Percentiles rank a stretch among this genome's conserved stretches.
phyloP scores from a whole-genome alignment of 176 grass and related monocot species.

The Oryza meyeriana region DNA sequence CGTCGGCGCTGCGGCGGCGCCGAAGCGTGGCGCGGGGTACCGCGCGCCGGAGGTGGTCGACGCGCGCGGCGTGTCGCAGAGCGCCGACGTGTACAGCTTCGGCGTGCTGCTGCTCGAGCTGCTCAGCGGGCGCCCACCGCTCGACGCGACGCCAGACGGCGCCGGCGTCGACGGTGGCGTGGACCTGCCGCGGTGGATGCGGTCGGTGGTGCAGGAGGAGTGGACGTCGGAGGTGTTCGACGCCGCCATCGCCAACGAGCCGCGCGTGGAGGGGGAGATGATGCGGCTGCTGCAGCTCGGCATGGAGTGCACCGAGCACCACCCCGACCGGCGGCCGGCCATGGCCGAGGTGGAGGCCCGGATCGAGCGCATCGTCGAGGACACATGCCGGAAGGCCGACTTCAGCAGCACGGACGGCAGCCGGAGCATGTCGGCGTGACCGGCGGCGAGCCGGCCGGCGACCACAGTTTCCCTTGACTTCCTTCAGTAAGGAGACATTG shows the following conservation, averaged over 20 bases:
- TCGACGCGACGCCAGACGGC: constrained; percentile 20
- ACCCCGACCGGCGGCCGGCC: constrained; percentile 43
- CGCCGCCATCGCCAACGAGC: constrained; percentile 27
- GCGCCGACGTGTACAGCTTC: constrained; percentile 85
- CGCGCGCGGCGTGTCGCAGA: constrained; percentile 47
- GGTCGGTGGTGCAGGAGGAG: constrained; percentile 73
- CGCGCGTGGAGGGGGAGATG: constrained; percentile 55
- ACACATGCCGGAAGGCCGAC: constrained; percentile 29
- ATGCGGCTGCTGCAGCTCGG: constrained; percentile 69
- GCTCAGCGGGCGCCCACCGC: constrained; percentile 54
- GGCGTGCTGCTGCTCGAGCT: constrained; percentile 86
- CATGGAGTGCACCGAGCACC: constrained; percentile 68
- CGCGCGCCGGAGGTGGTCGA: constrained; percentile 61
- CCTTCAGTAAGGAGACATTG: neutral
- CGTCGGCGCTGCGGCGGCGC: constrained; percentile 22
- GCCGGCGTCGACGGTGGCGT: constrained; percentile 59
- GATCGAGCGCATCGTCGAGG: constrained; percentile 54
- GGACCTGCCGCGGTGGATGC: constrained; percentile 75
- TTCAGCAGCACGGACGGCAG: constrained; percentile 43
- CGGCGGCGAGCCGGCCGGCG: neutral
- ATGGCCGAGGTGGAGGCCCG: constrained; percentile 54
- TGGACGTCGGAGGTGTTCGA: constrained; percentile 92
- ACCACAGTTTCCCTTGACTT: neutral
- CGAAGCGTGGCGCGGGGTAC: constrained; percentile 46
- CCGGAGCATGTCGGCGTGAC: constrained; percentile 39